Evolutionary conservation across 2,329 filamentous ascomycete genomes (phyloP).

Genomic region (Beauveria australis): DNA sequence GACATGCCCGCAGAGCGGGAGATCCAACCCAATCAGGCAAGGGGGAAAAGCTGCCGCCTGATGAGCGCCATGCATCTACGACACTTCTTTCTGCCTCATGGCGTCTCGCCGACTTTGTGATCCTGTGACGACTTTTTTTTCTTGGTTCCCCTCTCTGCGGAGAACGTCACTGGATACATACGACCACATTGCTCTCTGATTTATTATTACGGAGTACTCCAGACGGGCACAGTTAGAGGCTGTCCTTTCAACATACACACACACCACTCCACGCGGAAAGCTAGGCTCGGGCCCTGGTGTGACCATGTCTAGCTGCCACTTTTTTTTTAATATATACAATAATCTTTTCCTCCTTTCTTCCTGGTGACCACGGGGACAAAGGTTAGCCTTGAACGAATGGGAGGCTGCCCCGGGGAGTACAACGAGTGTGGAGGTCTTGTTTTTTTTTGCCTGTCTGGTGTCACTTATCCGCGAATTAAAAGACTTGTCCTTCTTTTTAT

Average conservation of each 20-base stretch:
- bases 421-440: background rate
- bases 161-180: background rate
- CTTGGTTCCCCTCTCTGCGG: background rate
- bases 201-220: too few species aligned
- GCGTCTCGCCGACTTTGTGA: background rate
- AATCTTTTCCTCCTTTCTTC: background rate
- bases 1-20: constrained; percentile 9
- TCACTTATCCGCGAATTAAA: background rate
- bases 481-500: background rate
- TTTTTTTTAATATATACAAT: too few species aligned
- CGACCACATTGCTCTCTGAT: background rate
- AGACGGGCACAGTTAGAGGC: too few species aligned
- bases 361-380: background rate
- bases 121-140: background rate
- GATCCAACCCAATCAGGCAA: constrained; percentile 13
- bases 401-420: background rate
- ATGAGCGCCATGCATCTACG: constrained; percentile 13
- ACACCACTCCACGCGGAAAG: background rate
- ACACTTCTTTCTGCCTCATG: background rate
- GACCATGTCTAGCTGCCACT: too few species aligned
- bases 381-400: background rate
- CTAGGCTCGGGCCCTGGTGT: background rate
- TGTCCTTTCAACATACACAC: background rate
- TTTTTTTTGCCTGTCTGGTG: background rate
- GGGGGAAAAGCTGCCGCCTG: constrained; percentile 10